Evolutionary conservation across 2,329 filamentous ascomycete genomes (phyloP).

Genomic region (Fusarium vanettenii): DNA sequence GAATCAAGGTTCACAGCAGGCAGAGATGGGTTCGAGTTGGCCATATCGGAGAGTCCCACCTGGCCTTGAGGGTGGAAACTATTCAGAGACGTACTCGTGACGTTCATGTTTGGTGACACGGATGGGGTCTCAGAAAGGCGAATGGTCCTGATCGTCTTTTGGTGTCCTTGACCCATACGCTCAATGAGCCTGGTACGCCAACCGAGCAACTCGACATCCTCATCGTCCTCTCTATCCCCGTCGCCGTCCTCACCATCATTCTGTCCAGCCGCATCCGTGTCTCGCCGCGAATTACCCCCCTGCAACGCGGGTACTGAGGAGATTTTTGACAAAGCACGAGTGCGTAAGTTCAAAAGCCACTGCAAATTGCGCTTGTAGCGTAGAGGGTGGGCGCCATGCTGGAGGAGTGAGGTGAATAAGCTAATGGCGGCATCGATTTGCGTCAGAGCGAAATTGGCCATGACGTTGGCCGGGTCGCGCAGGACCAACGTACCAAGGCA

Average conservation of each 20-base stretch:
- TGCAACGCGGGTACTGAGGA: neutral
- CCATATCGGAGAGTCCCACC: neutral
- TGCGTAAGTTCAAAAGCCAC: constrained; percentile 5
- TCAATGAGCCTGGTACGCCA: constrained; percentile 12
- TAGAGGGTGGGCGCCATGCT: neutral
- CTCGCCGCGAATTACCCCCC: neutral
- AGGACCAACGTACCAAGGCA: constrained; percentile 1
- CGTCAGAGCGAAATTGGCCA: neutral
- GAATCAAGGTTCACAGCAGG: neutral
- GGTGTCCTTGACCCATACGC: neutral
- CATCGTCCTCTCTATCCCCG: neutral
- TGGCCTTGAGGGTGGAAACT: neutral
- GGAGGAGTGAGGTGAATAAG: neutral
- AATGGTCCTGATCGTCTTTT: constrained; percentile 11
- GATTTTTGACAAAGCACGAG: constrained; percentile 2
- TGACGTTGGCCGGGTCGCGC: constrained; percentile 4
- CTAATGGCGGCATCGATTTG: constrained; percentile 10
- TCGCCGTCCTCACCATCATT: neutral
- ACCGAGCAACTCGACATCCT: constrained; percentile 8
- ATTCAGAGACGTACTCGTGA: neutral
- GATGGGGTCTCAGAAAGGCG: constrained; percentile 6
- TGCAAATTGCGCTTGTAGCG: constrained; percentile 8
- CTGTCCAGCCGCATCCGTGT: neutral
- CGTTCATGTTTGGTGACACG: neutral
- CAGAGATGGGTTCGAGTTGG: neutral